Percentiles rank a stretch among this genome's conserved stretches.
Conservation (phyloP, 1,139 yeast species). For the Nakaseomyces uthaithaninus region DNA sequence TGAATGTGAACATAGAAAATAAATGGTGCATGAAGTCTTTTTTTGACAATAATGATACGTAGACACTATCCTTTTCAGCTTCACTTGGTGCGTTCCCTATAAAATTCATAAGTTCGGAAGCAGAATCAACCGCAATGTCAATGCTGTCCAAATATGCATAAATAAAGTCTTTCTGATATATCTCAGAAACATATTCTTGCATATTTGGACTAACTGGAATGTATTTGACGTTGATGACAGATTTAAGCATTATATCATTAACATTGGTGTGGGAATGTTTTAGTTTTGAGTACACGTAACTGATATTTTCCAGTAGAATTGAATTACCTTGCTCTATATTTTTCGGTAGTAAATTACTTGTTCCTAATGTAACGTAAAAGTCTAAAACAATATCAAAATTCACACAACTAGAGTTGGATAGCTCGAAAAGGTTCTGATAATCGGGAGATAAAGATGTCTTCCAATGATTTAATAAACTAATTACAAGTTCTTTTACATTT, state of each 20-base stretch:
- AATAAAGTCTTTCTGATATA: conserved; percentile 2
- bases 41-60: conserved; percentile 16
- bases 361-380: not conserved
- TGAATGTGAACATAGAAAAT: conserved; percentile 23
- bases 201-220: not conserved
- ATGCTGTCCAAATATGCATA: conserved; percentile 5
- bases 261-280: not conserved
- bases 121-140: not conserved
- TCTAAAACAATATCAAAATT: not conserved
- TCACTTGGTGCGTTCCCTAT: conserved; percentile 23
- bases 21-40: conserved; percentile 16
- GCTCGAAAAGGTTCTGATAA: conserved; percentile 1
- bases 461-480: not conserved
- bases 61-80: conserved; percentile 21
- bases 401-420: not conserved
- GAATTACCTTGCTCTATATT: not conserved
- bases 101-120: conserved; percentile 11
- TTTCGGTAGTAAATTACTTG: not conserved
- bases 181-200: conserved; percentile 4
- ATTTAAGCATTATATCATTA: not conserved
- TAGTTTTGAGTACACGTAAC: conserved; percentile 3
- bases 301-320: not conserved
- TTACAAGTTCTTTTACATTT: not conserved
- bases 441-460: not conserved
- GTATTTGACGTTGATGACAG: conserved; percentile 1